Evolutionary conservation across 306 rosid species (phyloP), one percentile per base, ranked within the genome.

Genomic region (Rosa persica): DNA sequence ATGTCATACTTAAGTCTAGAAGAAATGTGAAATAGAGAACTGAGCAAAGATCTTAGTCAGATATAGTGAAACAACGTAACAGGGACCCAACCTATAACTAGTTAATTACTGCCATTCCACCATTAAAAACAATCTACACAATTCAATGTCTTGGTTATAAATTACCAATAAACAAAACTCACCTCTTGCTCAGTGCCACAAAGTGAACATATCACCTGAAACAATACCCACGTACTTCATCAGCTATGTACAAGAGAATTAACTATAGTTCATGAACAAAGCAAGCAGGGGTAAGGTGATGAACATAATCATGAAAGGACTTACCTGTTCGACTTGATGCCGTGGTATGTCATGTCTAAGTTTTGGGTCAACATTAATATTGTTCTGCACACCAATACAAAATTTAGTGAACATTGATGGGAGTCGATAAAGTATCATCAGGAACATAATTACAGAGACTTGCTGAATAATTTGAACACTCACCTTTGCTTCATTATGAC

Each of bases 131-230:
- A 57, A 19, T 11, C 22, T 22, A 38, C 39, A 39, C 22, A 1
- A 8, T 57, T 12, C 17, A 20, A 73, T 5, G 2, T 20, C 57
- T 25, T 42, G 25, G 5, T 1, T 12, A 12, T 6, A 23, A 38
- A 76, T 4, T 52, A 5, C 6, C 44, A 42, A 40, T 22, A 44
- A 36, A 1, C 9, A 40, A 40, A 77, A 81, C 93, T 48, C 78
- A 90, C 97, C 96, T 88, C 92, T 83, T 92, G 98, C 81, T 92
- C 96, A 0, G 95, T 90, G 71, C 87, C 89, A 80, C 97, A 92
- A 17, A 90, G 91, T 36, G 95, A 88, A 76, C 97, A 94, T 79
- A 90, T 89, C 55, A 94, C 93, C 97, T 94, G 89, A 44, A 57
- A 30, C 47, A 81, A 61, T n/a, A 57, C 44, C 42, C 36, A 76